Percentiles rank a stretch among this genome's conserved stretches.
Conservation (phyloP, 2,329 filamentous ascomycete species). For the Ceratocystis smalleyi region DNA sequence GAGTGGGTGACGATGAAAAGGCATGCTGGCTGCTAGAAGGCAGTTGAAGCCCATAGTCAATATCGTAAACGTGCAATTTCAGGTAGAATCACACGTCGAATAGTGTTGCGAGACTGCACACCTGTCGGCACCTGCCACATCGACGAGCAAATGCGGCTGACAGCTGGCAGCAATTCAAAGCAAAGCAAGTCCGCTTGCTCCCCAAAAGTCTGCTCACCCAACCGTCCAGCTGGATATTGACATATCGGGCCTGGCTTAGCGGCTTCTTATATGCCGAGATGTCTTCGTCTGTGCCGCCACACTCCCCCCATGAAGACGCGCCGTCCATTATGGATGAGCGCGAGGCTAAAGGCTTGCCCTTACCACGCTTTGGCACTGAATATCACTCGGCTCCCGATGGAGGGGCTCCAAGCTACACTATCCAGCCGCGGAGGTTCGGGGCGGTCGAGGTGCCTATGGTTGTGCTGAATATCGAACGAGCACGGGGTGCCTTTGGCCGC, state of each 20-base stretch:
- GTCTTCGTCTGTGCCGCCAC: background rate
- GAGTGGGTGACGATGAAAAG: too few species aligned
- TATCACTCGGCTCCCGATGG: background rate
- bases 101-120: background rate
- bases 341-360: background rate
- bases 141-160: background rate
- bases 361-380: background rate
- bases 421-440: constrained; percentile 25
- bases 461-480: constrained; percentile 30
- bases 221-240: background rate
- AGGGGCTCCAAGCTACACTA: constrained; percentile 18
- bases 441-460: constrained; percentile 32
- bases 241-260: background rate
- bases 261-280: background rate
- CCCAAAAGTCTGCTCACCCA: background rate
- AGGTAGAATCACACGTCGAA: too few species aligned
- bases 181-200: background rate
- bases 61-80: too few species aligned
- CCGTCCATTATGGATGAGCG: background rate
- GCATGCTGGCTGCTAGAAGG: too few species aligned
- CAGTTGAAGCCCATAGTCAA: too few species aligned
- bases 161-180: background rate
- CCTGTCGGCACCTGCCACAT: background rate
- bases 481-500: constrained; percentile 29
- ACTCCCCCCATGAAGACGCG: background rate